These are phyloP conservation scores for Apocynum venetum DNA, from an alignment of 257 asterid genomes.

Conservation along the genomic window DNA sequence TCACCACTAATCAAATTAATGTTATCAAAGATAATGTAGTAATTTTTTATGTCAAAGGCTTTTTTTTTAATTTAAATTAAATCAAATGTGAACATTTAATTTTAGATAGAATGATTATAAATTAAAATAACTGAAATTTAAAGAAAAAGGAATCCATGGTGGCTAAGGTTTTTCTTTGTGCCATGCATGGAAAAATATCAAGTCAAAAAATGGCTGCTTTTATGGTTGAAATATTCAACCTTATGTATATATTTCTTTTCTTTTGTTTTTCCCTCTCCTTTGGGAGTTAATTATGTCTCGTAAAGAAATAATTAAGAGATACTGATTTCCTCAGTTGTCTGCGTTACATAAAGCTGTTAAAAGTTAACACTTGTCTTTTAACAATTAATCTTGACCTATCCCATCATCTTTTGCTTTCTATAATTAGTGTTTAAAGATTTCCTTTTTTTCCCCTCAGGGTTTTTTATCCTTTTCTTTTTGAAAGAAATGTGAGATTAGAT, in stretches of 20 bases:
- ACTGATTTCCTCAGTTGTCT: neutral
- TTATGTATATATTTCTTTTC: neutral
- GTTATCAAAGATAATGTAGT: too few relatives aligned
- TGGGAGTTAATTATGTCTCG: neutral
- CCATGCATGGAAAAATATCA: neutral
- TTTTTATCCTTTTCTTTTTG: neutral
- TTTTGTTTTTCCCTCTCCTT: neutral
- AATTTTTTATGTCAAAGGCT: too few relatives aligned
- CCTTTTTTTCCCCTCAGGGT: too few relatives aligned
- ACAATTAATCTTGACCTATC: neutral
- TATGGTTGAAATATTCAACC: neutral
- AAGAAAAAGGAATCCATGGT: neutral
- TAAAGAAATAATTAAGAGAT: neutral
- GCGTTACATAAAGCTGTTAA: too few relatives aligned
- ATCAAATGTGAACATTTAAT: too few relatives aligned
- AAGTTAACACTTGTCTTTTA: too few relatives aligned
- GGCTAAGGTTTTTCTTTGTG: neutral
- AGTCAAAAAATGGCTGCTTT: neutral
- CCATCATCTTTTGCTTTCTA: slow-evolving; percentile 6
- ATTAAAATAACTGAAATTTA: too few relatives aligned
- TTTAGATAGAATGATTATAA: too few relatives aligned
- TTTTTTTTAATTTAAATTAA: too few relatives aligned
- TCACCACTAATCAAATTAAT: too few relatives aligned
- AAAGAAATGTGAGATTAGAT: too few relatives aligned
- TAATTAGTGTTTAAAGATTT: neutral